Evolutionary conservation across 1,139 yeast species (phyloP).

Genomic region (Saccharomyces hybrid): DNA sequence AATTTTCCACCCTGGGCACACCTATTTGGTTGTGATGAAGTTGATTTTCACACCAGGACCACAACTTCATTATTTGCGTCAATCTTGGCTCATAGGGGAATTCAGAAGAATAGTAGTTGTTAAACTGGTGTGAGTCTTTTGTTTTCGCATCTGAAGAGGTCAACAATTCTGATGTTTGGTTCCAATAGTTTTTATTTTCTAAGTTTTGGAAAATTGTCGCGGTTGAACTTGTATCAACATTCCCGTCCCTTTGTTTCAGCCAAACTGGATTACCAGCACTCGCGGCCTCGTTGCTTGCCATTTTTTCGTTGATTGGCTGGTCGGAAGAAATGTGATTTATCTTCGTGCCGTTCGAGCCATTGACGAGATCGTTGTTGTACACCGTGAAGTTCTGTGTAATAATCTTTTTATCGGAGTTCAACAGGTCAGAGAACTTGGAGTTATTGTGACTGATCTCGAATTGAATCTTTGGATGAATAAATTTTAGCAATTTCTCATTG

Average conservation of each 20-base stretch:
- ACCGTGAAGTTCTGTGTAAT: background rate
- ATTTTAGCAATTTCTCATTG: constrained; percentile 36
- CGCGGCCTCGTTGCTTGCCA: background rate
- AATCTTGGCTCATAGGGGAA: constrained; percentile 37
- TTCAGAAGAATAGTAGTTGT: constrained; percentile 7
- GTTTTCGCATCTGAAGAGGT: background rate
- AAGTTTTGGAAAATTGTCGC: background rate
- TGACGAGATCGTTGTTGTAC: constrained; percentile 4
- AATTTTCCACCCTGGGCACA: constrained; percentile 32
- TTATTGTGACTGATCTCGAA: constrained; percentile 6
- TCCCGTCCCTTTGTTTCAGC: background rate
- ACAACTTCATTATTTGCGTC: constrained; percentile 49
- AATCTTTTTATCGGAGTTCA: constrained; percentile 3
- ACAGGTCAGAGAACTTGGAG: constrained; percentile 16
- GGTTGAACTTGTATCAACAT: background rate
- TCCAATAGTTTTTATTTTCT: constrained; percentile 3
- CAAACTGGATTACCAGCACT: background rate
- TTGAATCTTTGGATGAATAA: constrained; percentile 21
- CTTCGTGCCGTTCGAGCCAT: constrained; percentile 6
- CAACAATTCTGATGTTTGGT: constrained; percentile 2
- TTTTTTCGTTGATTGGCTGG: background rate
- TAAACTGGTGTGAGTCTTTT: background rate
- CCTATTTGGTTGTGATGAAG: constrained; percentile 37
- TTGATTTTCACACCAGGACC: constrained; percentile 56
- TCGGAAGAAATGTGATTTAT: constrained; percentile 2